Evolutionary conservation across 2,329 filamentous ascomycete species (phyloP).

Genomic region (Colletotrichum echinochloae): DNA sequence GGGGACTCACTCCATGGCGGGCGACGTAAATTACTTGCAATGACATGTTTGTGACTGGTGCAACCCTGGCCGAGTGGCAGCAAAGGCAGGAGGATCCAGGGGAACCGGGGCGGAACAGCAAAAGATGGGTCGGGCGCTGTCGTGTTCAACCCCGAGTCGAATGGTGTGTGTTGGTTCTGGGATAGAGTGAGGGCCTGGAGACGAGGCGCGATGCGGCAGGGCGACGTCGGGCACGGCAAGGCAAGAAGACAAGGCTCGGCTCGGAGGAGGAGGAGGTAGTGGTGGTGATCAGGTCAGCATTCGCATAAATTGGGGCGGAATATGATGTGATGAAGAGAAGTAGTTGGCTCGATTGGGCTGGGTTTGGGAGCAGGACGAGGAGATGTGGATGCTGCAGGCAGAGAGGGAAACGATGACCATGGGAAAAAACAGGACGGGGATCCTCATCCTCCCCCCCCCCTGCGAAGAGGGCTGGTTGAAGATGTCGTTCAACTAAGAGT

Average conservation of each 20-base stretch:
- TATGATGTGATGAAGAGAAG: slow-evolving; percentile 23
- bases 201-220: not conserved
- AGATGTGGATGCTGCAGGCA: slow-evolving; percentile 3
- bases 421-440: not conserved
- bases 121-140: slow-evolving; percentile 18
- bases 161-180: slow-evolving; percentile 6
- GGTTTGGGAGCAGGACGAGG: not conserved
- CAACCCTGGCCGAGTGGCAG: slow-evolving; percentile 5
- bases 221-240: not conserved
- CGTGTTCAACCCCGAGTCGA: not conserved
- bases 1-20: slow-evolving; percentile 76
- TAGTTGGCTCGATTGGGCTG: not conserved
- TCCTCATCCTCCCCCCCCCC: not conserved
- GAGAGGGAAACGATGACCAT: not conserved
- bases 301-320: not conserved
- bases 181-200: slow-evolving; percentile 3
- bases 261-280: too few species aligned
- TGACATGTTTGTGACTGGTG: slow-evolving; percentile 60
- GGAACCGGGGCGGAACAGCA: slow-evolving; percentile 10
- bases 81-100: not conserved
- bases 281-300: slow-evolving; percentile 5
- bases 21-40: slow-evolving; percentile 79
- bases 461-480: slow-evolving; percentile 31
- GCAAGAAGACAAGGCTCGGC: not conserved
- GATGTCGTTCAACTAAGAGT: slow-evolving; percentile 40